A percentile compares a stretch with the other conserved stretches of the same genome.
Conservation (phyloP, 2,329 filamentous ascomycete species). For the Penicillium sp. region DNA sequence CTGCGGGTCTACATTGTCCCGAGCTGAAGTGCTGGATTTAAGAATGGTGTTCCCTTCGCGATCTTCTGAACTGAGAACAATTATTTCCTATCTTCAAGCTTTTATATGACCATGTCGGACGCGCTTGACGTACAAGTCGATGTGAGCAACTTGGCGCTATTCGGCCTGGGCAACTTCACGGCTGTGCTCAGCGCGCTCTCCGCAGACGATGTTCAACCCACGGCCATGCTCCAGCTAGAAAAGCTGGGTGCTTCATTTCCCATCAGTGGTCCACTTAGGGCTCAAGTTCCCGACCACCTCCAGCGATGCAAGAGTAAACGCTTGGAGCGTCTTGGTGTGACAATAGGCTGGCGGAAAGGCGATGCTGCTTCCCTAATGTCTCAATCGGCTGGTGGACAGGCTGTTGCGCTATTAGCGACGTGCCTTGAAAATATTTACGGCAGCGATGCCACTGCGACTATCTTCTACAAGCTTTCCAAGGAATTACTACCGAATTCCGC, state of each 20-base stretch:
- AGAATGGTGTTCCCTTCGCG: neutral
- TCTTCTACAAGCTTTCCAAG: neutral
- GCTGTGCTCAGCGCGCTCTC: neutral
- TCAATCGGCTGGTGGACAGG: neutral
- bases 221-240: neutral
- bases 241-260: neutral
- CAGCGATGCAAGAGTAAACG: neutral
- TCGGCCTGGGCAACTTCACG: neutral
- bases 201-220: neutral
- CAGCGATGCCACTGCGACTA: neutral
- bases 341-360: neutral
- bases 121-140: neutral
- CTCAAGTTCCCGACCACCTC: neutral
- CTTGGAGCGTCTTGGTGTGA: neutral
- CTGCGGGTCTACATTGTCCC: neutral
- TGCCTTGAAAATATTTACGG: neutral
- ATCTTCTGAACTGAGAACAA: neutral
- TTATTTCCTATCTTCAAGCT: neutral
- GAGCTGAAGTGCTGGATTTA: neutral
- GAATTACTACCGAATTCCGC: neutral
- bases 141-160: neutral
- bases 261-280: neutral
- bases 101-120: neutral
- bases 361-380: neutral
- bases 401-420: neutral